These are phyloP conservation scores for Fragilariopsis cylindrus DNA, from an alignment of 108 stramenopile genomes.

Conservation along the genomic window DNA sequence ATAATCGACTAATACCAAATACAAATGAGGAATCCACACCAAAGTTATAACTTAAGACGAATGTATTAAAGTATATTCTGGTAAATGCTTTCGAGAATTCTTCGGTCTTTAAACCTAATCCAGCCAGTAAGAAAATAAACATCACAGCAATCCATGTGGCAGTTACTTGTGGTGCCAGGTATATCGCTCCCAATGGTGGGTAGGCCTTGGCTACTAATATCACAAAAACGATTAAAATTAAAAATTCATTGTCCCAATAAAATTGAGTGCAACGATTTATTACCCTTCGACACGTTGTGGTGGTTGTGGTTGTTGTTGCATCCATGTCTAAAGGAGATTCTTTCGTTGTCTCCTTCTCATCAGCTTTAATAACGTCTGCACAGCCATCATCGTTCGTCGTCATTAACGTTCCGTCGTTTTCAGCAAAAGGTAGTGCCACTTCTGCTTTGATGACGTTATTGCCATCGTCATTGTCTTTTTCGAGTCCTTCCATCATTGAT, in stretches of 20 bases:
- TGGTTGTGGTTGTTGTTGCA: too few species aligned
- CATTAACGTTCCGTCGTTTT: too few species aligned
- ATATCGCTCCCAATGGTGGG: constrained; percentile 77
- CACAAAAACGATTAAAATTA: constrained; percentile 54
- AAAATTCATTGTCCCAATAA: constrained; percentile 50
- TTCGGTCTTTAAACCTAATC: constrained; percentile 77
- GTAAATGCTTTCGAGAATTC: constrained; percentile 81
- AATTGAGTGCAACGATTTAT: constrained; percentile 1
- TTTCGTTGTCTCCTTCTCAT: too few species aligned
- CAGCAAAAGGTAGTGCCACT: too few species aligned
- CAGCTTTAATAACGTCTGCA: too few species aligned
- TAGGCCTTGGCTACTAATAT: constrained; percentile 81
- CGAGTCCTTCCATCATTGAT: too few species aligned
- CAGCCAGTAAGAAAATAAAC: constrained; percentile 79
- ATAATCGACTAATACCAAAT: constrained; percentile 55
- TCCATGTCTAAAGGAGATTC: too few species aligned
- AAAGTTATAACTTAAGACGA: constrained; percentile 79
- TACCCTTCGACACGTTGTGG: too few species aligned
- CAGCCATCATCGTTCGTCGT: too few species aligned
- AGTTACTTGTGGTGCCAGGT: constrained; percentile 74
- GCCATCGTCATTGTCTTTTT: too few species aligned
- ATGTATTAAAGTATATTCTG: constrained; percentile 66
- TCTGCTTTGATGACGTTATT: too few species aligned
- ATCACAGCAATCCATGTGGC: constrained; percentile 80
- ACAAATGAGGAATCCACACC: constrained; percentile 62